Evolutionary conservation across 163 green algal genomes (phyloP), one percentile per base, ranked within the genome.

Genomic region (Scenedesmus sp.): DNA sequence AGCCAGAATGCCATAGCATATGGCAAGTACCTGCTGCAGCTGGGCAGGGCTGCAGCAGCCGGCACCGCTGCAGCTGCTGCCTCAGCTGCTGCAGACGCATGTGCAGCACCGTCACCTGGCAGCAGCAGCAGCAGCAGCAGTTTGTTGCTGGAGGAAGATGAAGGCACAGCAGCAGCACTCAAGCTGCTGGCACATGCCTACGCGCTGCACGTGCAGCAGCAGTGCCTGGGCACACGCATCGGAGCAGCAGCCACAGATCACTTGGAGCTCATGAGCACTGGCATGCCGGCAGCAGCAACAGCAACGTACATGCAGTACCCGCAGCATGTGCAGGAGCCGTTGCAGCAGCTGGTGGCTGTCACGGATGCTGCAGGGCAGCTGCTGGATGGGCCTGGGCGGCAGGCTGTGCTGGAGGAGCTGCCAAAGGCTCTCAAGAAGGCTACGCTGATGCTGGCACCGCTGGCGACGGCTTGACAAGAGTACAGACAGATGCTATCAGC

Each of bases 101-200:
- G 6, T 5, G 23, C 66, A 34, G 6, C 20, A 79, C 70, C 12
- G 2, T 16, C 70, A 79, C 23, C 70, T 52, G 70, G 70, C 70
- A 79, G n/a, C 57, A 18, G 54, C 23, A n/a, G 60, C 8, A 64
- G 13, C 57, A 86, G 34, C 13, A 64, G n/a, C 57, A 23, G 5
- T 10, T 16, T 83, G 46, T 66, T 90, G 46, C 46, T 66, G 9
- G 76, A 79, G 26, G 74, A 91, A n/a, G 87, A 34, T 56, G 87
- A 87, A 4, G 87, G n/a, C 10, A 26, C 26, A 12, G 23, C n/a
- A 79, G 87, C 87, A 56, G 74, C 57, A 15, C 16, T 88, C 9
- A 83, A 74, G 62, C 81, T 92, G 81, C 23, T 92, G 52, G 88
- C 88, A 18, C 81, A 92, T 82, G 88, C 81, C 6, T 92, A 92